phyloP scores from a whole-genome alignment of 2,329 filamentous ascomycete genomes.

The Fusarium palustre region DNA sequence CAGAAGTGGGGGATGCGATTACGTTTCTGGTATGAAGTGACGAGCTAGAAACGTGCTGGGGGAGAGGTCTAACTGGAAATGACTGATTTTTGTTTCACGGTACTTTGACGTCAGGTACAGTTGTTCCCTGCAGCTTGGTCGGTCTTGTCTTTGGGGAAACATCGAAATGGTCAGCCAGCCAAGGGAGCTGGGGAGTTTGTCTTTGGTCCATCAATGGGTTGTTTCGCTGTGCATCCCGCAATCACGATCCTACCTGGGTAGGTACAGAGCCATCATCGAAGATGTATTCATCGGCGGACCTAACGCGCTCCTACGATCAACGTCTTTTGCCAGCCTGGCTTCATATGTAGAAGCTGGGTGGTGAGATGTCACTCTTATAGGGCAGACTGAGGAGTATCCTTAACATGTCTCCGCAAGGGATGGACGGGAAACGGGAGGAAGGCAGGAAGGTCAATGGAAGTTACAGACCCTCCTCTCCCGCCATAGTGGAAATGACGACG shows the following conservation, averaged over 20 bases:
- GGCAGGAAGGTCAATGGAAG: slow-evolving; percentile 7
- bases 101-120: slow-evolving; percentile 35
- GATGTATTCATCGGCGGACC: slow-evolving; percentile 19
- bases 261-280: slow-evolving; percentile 23
- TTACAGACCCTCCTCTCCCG: slow-evolving; percentile 1
- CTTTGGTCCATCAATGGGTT: slow-evolving; percentile 11
- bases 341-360: slow-evolving; percentile 3
- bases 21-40: slow-evolving; percentile 46
- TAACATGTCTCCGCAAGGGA: slow-evolving; percentile 6
- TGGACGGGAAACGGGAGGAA: slow-evolving; percentile 24
- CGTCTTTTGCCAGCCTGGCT: slow-evolving; percentile 5
- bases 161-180: slow-evolving; percentile 28
- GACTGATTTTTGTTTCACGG: slow-evolving; percentile 40
- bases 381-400: slow-evolving; percentile 1
- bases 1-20: slow-evolving; percentile 44
- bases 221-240: slow-evolving; percentile 24
- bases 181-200: background rate
- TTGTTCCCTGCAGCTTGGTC: slow-evolving; percentile 4
- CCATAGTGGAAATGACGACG: slow-evolving; percentile 35
- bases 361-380: slow-evolving; percentile 10
- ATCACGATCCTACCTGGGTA: slow-evolving; percentile 21
- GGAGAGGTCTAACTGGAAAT: slow-evolving; percentile 37
- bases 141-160: slow-evolving; percentile 24
- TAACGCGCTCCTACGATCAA: background rate
- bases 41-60: slow-evolving; percentile 42